phyloP scores from a whole-genome alignment of 805 yeast genomes.

The Barnettozyma pratensis region DNA sequence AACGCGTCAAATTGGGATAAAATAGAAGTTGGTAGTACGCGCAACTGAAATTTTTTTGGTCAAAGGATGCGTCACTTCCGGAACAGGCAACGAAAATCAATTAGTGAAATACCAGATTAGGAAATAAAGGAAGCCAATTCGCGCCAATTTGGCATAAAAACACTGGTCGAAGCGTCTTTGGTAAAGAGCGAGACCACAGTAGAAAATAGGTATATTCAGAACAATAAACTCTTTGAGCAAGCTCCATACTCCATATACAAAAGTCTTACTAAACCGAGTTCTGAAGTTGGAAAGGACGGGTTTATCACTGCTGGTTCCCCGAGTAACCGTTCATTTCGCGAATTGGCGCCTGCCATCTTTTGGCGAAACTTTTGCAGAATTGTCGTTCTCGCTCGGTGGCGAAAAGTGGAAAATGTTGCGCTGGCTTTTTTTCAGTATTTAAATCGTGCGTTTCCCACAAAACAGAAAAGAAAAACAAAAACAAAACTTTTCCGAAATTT shows the following conservation, averaged over 20 bases:
- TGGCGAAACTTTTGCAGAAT: no score
- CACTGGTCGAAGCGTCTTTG: no score
- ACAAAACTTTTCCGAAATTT: not conserved
- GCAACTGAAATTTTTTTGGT: no score
- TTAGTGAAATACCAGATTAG: not conserved
- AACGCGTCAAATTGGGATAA: no score
- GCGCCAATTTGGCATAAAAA: not conserved
- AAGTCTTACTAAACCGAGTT: no score
- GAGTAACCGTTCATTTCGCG: not conserved
- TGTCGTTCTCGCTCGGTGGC: not conserved
- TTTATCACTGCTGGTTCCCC: not conserved
- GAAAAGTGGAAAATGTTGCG: not conserved
- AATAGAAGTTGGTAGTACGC: no score
- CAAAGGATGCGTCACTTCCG: not conserved
- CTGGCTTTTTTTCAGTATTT: constrained; percentile 3
- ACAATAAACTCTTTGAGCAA: no score
- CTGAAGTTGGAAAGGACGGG: no score
- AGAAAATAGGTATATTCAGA: no score
- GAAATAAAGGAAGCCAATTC: not conserved
- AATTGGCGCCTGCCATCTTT: not conserved
- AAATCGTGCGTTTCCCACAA: constrained; percentile 6
- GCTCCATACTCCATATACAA: no score
- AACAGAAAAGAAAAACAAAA: constrained; percentile 4
- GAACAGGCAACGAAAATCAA: no score
- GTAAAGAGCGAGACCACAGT: no score